Evolutionary conservation across 1,284 basidiomycete genomes (phyloP), one percentile per base, ranked within the genome.

Genomic region (Singerocomus rubriflavus): DNA sequence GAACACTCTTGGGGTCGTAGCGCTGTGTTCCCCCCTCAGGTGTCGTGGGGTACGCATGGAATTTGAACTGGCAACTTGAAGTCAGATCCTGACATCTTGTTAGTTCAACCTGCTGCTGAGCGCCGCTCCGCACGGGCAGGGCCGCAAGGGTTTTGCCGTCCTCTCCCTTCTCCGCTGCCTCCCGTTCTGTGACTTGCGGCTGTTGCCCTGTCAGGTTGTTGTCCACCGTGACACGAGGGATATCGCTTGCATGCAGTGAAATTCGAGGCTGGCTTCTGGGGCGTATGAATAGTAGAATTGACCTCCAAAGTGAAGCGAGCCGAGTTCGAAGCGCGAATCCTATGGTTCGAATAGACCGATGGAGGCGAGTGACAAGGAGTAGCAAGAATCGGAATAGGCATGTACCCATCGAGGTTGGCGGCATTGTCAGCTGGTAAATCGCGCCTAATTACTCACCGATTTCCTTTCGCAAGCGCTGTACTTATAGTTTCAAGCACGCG

Each of bases 21-120:
- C 57, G 38, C 42, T 42, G 55, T 25, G 55, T 57, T 17, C 32
- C 46, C 26, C 21, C 11, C 9, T 54, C 55, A 5, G 51, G 57
- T 36, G 32, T 57, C 11, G 56, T 44, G 16, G 54, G 44, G 11
- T 36, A 6, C 29, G 14, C 17, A 3, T 33, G 4, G 5, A 34
- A 32, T n/a, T 46, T 9, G 9, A 33, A n/a, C 35, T 27, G 29
- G 4, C 13, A 25, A 16, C 17, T 27, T 6, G 54, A 41, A 33
- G 17, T 25, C 21, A 31, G 40, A 27, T 14, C 21, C 4, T 21
- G 44, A 25, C 44, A 36, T 27, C 3, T 40, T 27, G 44, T 17
- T 29, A 43, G 16, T n/a, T 27, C 29, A 4, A 38, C 44, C 25
- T 34, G 21, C 54, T 27, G 54, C 16, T 5, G 12, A 29, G 35